Evolutionary conservation across 2,329 filamentous ascomycete genomes (phyloP).

Genomic region (Diaporthe humulicola): DNA sequence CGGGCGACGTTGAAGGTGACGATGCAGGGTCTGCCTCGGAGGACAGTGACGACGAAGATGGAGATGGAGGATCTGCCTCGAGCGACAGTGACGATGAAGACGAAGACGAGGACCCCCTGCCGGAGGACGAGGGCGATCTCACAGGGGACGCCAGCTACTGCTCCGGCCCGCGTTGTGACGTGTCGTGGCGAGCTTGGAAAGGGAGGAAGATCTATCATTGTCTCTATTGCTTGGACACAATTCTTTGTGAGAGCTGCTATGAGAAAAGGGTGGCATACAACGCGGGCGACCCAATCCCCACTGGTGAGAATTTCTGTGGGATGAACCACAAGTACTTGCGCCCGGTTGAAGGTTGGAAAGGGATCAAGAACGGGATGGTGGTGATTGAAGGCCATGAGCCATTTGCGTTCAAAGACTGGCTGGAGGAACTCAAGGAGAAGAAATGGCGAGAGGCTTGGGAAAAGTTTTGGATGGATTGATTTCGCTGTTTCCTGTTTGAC

Average conservation of each 20-base stretch:
- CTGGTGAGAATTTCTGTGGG: neutral
- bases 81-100: neutral
- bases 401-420: slow-evolving; percentile 2
- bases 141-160: neutral
- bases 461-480: neutral
- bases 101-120: neutral
- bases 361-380: neutral
- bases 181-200: neutral
- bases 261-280: neutral
- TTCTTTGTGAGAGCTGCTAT: neutral
- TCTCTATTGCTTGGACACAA: neutral
- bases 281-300: neutral
- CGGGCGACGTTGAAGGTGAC: neutral
- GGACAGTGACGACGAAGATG: neutral
- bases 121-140: slow-evolving; percentile 2
- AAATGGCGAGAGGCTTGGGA: slow-evolving; percentile 7
- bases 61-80: neutral
- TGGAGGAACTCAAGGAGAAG: neutral
- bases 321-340: neutral
- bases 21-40: too few relatives aligned
- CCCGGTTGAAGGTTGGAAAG: neutral
- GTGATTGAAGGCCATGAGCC: neutral
- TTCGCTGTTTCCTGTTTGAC: too few relatives aligned
- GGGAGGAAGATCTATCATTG: neutral
- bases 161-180: neutral